phyloP scores from a whole-genome alignment of 352 stramenopile species.

The Globisporangium cederbergense region DNA sequence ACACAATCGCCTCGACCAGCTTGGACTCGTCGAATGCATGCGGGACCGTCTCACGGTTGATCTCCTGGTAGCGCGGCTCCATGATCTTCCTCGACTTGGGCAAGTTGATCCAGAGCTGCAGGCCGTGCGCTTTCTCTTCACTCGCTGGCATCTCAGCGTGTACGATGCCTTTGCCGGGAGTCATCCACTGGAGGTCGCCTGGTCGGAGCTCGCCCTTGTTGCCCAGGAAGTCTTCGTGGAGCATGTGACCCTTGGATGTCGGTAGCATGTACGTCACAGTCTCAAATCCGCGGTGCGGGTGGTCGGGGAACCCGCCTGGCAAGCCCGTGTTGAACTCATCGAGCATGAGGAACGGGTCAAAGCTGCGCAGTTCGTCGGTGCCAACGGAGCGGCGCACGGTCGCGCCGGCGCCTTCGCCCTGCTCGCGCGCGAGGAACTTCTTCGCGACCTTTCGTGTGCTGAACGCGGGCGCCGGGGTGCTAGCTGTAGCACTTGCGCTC shows the following conservation, averaged over 20 bases:
- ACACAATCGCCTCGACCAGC: slow-evolving; percentile 24
- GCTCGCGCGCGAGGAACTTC: slow-evolving; percentile 55
- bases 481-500: no score
- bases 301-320: slow-evolving; percentile 84
- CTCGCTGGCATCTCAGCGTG: slow-evolving; percentile 29
- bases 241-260: slow-evolving; percentile 69
- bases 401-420: slow-evolving; percentile 51
- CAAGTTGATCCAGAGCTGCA: slow-evolving; percentile 35
- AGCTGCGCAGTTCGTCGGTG: slow-evolving; percentile 37
- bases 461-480: slow-evolving; percentile 9
- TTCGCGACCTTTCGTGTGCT: slow-evolving; percentile 33
- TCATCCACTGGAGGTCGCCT: slow-evolving; percentile 66
- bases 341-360: slow-evolving; percentile 62
- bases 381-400: slow-evolving; percentile 53
- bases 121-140: slow-evolving; percentile 13
- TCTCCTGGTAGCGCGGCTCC: slow-evolving; percentile 30
- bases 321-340: slow-evolving; percentile 51
- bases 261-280: slow-evolving; percentile 90
- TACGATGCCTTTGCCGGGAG: slow-evolving; percentile 36
- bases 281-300: slow-evolving; percentile 91
- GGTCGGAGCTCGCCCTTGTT: slow-evolving; percentile 47
- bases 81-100: slow-evolving; percentile 22
- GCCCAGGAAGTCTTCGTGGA: slow-evolving; percentile 80
- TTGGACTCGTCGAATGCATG: slow-evolving; percentile 13
- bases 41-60: slow-evolving; percentile 19